Percentiles rank a stretch among this genome's conserved stretches.
Evolutionary conservation across 441 rosid species (phyloP).

Genomic region (Francoa sonchifolia): DNA sequence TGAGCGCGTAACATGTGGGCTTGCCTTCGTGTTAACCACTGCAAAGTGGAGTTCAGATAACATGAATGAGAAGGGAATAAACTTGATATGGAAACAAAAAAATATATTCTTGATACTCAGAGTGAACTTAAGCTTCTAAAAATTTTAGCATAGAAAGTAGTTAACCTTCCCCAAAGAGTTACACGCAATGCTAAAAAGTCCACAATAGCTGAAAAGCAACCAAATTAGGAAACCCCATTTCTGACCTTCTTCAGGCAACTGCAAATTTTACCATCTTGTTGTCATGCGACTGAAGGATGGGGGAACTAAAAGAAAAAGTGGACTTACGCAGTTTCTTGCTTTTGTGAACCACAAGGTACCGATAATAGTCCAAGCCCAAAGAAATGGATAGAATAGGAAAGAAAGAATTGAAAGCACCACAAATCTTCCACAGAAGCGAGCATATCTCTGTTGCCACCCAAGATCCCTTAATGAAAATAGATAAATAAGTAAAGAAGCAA

Average conservation of each 20-base stretch:
- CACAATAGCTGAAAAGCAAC: constrained; percentile 93
- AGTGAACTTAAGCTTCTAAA: background rate
- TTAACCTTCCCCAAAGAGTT: constrained; percentile 73
- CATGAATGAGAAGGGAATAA: constrained; percentile 1
- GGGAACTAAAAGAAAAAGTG: background rate
- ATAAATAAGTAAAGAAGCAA: background rate
- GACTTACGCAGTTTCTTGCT: constrained; percentile 71
- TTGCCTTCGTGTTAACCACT: constrained; percentile 86
- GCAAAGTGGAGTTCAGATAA: constrained; percentile 12
- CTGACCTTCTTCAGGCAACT: constrained; percentile 93
- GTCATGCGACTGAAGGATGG: background rate
- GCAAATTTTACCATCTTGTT: constrained; percentile 13
- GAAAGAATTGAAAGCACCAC: constrained; percentile 72
- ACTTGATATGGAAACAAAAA: constrained; percentile 2
- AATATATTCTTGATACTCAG: constrained; percentile 1
- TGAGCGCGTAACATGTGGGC: constrained; percentile 81
- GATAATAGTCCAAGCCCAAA: constrained; percentile 93
- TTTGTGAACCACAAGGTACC: constrained; percentile 82
- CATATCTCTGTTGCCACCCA: constrained; percentile 91
- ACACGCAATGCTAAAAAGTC: constrained; percentile 73
- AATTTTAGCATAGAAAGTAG: background rate
- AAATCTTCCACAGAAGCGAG: constrained; percentile 83
- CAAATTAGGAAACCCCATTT: constrained; percentile 97
- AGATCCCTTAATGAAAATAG: constrained; percentile 49
- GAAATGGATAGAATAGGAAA: constrained; percentile 78